phyloP scores from a whole-genome alignment of 2,329 filamentous ascomycete genomes.

The Fusarium cyanostomum region DNA sequence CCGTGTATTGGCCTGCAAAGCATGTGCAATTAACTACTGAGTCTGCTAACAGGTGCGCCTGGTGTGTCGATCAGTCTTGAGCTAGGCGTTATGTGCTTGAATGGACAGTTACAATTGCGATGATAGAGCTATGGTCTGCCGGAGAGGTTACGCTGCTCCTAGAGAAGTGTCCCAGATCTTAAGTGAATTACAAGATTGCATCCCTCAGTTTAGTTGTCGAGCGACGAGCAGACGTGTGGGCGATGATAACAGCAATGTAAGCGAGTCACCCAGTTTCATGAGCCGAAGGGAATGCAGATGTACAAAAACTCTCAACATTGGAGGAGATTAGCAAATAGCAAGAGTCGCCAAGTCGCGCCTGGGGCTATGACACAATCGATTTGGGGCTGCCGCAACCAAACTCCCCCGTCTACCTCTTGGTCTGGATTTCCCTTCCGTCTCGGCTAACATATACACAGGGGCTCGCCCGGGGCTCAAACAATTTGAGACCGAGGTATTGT shows the following conservation, averaged over 20 bases:
- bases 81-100: neutral
- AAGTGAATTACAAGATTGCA: neutral
- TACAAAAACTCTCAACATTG: slow-evolving; percentile 36
- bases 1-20: neutral
- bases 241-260: neutral
- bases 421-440: slow-evolving; percentile 41
- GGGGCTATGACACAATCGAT: slow-evolving; percentile 48
- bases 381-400: slow-evolving; percentile 45
- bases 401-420: slow-evolving; percentile 45
- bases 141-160: neutral
- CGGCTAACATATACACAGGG: slow-evolving; percentile 52
- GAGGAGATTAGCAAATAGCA: slow-evolving; percentile 36
- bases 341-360: slow-evolving; percentile 37
- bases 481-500: slow-evolving; percentile 39
- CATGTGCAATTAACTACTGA: too few relatives aligned
- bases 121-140: neutral
- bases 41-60: too few relatives aligned
- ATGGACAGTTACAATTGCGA: too few relatives aligned
- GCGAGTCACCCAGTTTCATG: slow-evolving; percentile 8
- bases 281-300: slow-evolving; percentile 8
- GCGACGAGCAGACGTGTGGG: neutral
- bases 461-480: slow-evolving; percentile 35
- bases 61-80: too few relatives aligned
- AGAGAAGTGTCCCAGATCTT: neutral
- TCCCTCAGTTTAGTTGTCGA: neutral